Base-by-base conservation (phyloP, 495 filamentous ascomycete species). In the Elasticomyces elasticus region DNA sequence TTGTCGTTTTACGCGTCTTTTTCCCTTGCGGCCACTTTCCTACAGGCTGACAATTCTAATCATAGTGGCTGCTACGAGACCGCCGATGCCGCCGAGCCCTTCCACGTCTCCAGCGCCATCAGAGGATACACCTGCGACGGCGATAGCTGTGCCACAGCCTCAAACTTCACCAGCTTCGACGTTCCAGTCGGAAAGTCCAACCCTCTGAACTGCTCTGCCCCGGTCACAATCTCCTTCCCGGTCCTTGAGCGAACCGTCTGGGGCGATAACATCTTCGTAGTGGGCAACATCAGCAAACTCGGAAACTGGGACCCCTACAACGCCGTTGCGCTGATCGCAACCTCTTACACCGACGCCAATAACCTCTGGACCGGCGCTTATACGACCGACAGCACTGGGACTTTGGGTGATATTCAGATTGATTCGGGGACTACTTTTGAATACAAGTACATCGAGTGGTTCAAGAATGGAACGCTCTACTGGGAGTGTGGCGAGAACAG, bases 401-500 rank as follows among this genome's bases (percentile, higher is more conserved):
- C n/a, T n/a, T n/a, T n/a, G n/a, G n/a, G n/a, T n/a, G n/a, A n/a
- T n/a, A n/a, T n/a, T n/a, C n/a, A n/a, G n/a, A n/a, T 66, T 1
- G 74, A 74, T 0, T 72, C 73, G 0, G 81, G 82, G 1, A 65
- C 68, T 37, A 58, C 59, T 2, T 70, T 87, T 24, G 54, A 80
- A 64, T 87, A 85, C 61, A 87, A 87, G 69, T 88, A 77, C 59
- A 79, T 87, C 56, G 74, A 75, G 10, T 71, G 80, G 37, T 67
- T 72, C 47, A 64, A 66, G 2, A 72, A 79, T 62, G 76, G 79
- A 3, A 62, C 64, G 1, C 69, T 84, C 1, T 64, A 54, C 15
- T 85, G 82, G 83, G 82, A 86, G 66, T 70, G 73, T 25, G 78
- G 81, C 61, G 74, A 79, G 0, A 85, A 88, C 60, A 74, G 74